phyloP scores from a whole-genome alignment of 805 yeast genomes.

The Candida ipomoeae region DNA sequence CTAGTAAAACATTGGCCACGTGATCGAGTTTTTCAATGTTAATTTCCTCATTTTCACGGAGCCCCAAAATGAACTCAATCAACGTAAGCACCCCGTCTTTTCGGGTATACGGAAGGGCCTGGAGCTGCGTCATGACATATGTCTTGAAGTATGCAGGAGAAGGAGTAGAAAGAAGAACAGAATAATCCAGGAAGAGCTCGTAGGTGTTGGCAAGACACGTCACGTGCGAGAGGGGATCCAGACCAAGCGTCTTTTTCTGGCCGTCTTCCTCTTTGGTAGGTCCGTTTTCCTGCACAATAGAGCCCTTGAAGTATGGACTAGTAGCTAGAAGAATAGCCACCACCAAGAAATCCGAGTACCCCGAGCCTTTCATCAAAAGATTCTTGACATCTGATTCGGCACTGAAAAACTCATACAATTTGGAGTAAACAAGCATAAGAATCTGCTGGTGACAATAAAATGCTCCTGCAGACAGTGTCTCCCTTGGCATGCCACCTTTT shows the following conservation, averaged over 20 bases:
- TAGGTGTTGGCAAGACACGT: constrained; percentile 59
- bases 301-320: constrained; percentile 23
- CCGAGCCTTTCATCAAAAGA: constrained; percentile 59
- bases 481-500: neutral
- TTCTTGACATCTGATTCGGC: constrained; percentile 48
- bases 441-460: constrained; percentile 11
- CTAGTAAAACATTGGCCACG: constrained; percentile 59
- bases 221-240: constrained; percentile 9
- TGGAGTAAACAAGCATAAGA: constrained; percentile 28
- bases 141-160: constrained; percentile 44
- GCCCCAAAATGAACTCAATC: constrained; percentile 72
- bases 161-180: constrained; percentile 51
- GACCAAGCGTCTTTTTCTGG: no score
- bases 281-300: neutral
- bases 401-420: constrained; percentile 32
- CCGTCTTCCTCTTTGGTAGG: no score
- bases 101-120: constrained; percentile 50
- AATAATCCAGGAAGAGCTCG: constrained; percentile 57
- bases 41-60: constrained; percentile 68
- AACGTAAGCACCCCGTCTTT: constrained; percentile 68
- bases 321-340: constrained; percentile 43
- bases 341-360: constrained; percentile 56
- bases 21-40: constrained; percentile 62
- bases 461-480: constrained; percentile 1
- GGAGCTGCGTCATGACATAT: constrained; percentile 47